Conservation (phyloP, 768 basidiomycete genomes). For the Melanogaster broomeanus region DNA sequence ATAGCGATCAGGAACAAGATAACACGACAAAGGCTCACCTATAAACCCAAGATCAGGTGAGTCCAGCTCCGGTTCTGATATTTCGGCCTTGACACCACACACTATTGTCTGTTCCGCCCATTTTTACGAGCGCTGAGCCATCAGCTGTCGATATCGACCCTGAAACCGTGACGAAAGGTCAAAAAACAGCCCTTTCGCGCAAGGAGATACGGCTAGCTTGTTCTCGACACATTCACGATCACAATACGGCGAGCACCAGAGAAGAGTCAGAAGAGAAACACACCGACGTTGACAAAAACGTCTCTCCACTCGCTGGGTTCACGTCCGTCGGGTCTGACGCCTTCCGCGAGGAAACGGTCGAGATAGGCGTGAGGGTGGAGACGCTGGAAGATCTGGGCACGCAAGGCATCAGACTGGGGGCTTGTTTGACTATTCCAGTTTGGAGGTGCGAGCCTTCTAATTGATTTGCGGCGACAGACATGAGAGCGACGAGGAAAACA, state of each 20-base stretch:
- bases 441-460: not conserved
- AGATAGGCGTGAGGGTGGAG: slow-evolving; percentile 90
- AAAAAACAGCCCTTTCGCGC: not conserved
- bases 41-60: slow-evolving; percentile 76
- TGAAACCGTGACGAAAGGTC: slow-evolving; percentile 26
- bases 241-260: not conserved
- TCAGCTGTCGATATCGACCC: slow-evolving; percentile 94
- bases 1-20: not conserved
- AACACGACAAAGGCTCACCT: slow-evolving; percentile 48
- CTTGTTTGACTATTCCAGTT: not conserved
- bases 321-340: slow-evolving; percentile 83
- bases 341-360: slow-evolving; percentile 78
- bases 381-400: slow-evolving; percentile 69
- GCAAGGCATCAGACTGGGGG: slow-evolving; percentile 24
- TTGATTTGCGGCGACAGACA: not conserved
- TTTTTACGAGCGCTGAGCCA: slow-evolving; percentile 86
- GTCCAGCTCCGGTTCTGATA: slow-evolving; percentile 87
- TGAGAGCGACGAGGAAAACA: not conserved
- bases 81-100: slow-evolving; percentile 95
- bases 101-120: slow-evolving; percentile 95
- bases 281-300: slow-evolving; percentile 78
- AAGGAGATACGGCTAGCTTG: not conserved
- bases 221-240: not conserved
- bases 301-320: slow-evolving; percentile 69
- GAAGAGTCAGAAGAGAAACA: slow-evolving; percentile 28